A percentile compares a stretch with the other conserved stretches of the same genome.
Evolutionary conservation across 169 alveolate species (phyloP).

Genomic region (Miamiensis avidus): DNA sequence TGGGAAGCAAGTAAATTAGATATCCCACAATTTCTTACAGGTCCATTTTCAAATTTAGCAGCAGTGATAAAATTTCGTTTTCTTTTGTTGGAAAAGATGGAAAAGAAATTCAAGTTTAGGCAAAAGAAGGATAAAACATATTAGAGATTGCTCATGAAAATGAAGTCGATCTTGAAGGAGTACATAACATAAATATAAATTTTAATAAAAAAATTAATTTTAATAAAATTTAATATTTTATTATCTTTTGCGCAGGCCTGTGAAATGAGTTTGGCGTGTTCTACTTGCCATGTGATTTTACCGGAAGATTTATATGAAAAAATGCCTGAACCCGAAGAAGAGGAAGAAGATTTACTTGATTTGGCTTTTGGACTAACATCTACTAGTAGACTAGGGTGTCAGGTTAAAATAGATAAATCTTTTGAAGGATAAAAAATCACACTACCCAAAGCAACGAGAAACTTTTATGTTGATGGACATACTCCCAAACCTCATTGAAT

Average conservation of each 20-base stretch:
- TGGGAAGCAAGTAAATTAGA: too few relatives aligned
- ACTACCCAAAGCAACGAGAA: constrained; percentile 92
- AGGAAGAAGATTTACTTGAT: constrained; percentile 95
- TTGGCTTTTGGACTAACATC: constrained; percentile 95
- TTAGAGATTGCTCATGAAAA: constrained; percentile 72
- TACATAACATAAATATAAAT: background rate
- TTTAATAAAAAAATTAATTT: too few relatives aligned
- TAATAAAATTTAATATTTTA: too few relatives aligned
- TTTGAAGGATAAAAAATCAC: constrained; percentile 85
- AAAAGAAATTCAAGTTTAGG: constrained; percentile 25
- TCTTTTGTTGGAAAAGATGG: constrained; percentile 35
- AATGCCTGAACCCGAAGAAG: constrained; percentile 87
- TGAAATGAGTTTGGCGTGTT: constrained; percentile 95
- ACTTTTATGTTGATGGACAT: constrained; percentile 96
- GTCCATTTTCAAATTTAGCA: too few relatives aligned
- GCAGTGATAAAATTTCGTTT: too few relatives aligned
- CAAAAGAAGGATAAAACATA: constrained; percentile 59
- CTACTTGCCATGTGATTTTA: constrained; percentile 96
- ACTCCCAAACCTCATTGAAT: constrained; percentile 92
- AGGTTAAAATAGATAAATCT: constrained; percentile 80
- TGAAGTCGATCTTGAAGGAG: constrained; percentile 86
- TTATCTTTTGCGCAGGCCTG: constrained; percentile 86
- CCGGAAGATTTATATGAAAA: constrained; percentile 89
- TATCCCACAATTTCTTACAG: too few relatives aligned
- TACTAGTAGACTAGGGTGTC: constrained; percentile 96